Evolutionary conservation across 2,329 filamentous ascomycete species (phyloP).

Genomic region (Blastomyces parvus): DNA sequence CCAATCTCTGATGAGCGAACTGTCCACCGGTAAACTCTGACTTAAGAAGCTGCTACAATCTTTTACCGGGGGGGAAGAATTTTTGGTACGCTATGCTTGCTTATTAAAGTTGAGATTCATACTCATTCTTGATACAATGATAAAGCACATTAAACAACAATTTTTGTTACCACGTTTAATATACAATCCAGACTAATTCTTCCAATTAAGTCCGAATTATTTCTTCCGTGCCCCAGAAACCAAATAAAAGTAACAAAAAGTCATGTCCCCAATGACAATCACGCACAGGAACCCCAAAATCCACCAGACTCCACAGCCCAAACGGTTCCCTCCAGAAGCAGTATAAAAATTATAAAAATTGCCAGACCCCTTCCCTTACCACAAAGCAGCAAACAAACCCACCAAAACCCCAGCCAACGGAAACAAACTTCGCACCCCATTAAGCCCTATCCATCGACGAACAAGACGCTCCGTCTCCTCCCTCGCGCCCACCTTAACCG

Average conservation of each 20-base stretch:
- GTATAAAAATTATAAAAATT: neutral
- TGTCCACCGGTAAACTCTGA: neutral
- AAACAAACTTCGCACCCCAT: constrained; percentile 1
- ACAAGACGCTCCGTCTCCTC: constrained; percentile 16
- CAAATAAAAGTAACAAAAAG: neutral
- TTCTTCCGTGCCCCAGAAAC: neutral
- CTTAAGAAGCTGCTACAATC: neutral
- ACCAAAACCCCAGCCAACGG: neutral
- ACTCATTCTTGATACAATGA: neutral
- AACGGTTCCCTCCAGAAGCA: neutral
- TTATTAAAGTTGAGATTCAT: neutral
- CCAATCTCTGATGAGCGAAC: too few relatives aligned
- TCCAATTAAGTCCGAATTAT: neutral
- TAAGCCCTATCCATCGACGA: neutral
- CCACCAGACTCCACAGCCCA: neutral
- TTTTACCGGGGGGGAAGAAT: too few relatives aligned
- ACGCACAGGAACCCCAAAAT: neutral
- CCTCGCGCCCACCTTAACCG: constrained; percentile 15
- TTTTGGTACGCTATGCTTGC: neutral
- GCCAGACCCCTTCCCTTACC: neutral
- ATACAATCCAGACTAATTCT: neutral
- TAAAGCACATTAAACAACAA: neutral
- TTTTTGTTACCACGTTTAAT: neutral
- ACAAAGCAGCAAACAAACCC: neutral
- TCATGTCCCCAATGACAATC: neutral